Base-by-base conservation (phyloP, 257 asterid genomes). In the Phtheirospermum japonicum region DNA sequence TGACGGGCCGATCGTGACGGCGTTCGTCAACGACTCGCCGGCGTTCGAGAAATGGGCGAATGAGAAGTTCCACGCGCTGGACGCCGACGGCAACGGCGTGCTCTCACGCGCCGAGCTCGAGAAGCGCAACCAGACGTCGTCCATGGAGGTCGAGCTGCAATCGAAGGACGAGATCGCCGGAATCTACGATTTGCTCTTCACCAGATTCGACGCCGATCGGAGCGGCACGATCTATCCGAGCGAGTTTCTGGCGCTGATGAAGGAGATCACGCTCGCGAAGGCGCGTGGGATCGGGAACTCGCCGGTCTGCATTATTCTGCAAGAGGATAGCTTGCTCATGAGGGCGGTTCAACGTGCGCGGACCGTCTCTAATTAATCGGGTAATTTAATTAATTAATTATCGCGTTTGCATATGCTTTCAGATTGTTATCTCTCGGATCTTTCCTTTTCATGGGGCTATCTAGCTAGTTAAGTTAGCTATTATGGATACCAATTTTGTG, bases 301-400 rank as follows among this genome's bases (percentile, higher is more conserved):
- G 0, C 95, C 95, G 0, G 72, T 83, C 40, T 72, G 70, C 10
- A 64, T 86, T 33, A 81, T 86, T 78, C 82, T 81, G 48, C 95
- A 83, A 73, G 82, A 43, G 5, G 96, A 88, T 66, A 84, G 90
- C 55, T 65, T 85, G 78, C 83, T 83, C 18, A 77, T 83, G 94
- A 72, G 83, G 50, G 96, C 84, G 12, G 83, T 81, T 52, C 73
- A 74, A 66, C 84, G 72, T 51, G 71, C 81, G 2, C 12, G 4
- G 12, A 46, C n/a, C n/a, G 5, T 16, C 53, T 7, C 23, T 17
- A 17, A 17, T 46, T 39, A 7, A 3, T 46, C 0, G 20, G 53
- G 2, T 46, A 2, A 16, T 46, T 46, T n/a, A 7, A 14, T 46
- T 46, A 7, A 5, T 16, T n/a, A 5, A 5, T 46, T 39, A n/a